Evolutionary conservation across 2,329 filamentous ascomycete species (phyloP).

Genomic region (Malbranchea zuffiana): DNA sequence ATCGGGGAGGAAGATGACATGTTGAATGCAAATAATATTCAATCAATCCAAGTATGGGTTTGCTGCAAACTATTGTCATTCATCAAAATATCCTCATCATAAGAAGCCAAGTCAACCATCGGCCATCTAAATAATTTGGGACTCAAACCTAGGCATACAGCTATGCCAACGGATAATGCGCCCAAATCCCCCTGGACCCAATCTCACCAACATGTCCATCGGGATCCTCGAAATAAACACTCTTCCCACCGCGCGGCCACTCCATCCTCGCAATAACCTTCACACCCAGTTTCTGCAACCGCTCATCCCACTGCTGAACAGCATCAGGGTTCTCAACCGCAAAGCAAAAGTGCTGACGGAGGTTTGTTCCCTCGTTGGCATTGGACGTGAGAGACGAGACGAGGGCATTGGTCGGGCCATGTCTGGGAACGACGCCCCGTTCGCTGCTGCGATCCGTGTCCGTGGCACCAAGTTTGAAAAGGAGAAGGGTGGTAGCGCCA

Average conservation of each 20-base stretch:
- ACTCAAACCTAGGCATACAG: too few species aligned
- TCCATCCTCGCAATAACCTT: slow-evolving; percentile 19
- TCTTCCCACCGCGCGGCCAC: slow-evolving; percentile 22
- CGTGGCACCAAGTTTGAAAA: slow-evolving; percentile 14
- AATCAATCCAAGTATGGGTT: too few species aligned
- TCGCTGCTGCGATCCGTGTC: slow-evolving; percentile 8
- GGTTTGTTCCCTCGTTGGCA: slow-evolving; percentile 1
- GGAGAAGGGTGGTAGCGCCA: slow-evolving; percentile 23
- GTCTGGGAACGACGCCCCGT: slow-evolving; percentile 11
- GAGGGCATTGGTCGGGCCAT: slow-evolving; percentile 11
- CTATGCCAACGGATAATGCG: slow-evolving; percentile 16
- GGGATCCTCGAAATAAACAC: slow-evolving; percentile 24
- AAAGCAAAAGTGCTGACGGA: slow-evolving; percentile 23
- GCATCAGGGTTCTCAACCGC: slow-evolving; percentile 18
- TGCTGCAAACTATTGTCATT: too few species aligned
- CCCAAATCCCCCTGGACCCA: slow-evolving; percentile 23
- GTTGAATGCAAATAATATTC: too few species aligned
- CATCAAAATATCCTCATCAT: too few species aligned
- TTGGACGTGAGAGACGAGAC: neutral
- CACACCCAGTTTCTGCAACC: slow-evolving; percentile 18
- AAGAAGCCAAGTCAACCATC: too few species aligned
- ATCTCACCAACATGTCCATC: slow-evolving; percentile 25
- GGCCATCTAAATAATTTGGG: too few species aligned
- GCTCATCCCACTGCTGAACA: slow-evolving; percentile 19
- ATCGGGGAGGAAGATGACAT: too few species aligned